phyloP scores from a whole-genome alignment of 352 stramenopile genomes.

The Pilasporangium apinafurcum region DNA sequence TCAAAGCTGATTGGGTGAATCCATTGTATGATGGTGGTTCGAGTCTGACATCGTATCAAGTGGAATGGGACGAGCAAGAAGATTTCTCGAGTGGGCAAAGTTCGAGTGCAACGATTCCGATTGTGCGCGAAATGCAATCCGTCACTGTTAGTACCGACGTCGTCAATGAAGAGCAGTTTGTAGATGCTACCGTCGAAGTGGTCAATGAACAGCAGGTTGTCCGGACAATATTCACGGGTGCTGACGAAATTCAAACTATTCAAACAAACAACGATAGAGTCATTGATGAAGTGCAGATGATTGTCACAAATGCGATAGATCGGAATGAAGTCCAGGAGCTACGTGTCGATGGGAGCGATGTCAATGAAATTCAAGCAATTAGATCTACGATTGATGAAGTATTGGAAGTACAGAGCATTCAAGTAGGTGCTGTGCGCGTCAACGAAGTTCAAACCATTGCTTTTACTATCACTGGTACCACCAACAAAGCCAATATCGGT shows the following conservation, averaged over 20 bases:
- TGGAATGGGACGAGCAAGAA: conserved; percentile 81
- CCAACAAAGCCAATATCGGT: conserved; percentile 42
- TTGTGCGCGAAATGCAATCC: conserved; percentile 90
- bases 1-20: conserved; percentile 83
- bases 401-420: conserved; percentile 85
- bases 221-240: conserved; percentile 76
- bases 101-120: conserved; percentile 59
- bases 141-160: conserved; percentile 76
- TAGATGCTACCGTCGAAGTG: conserved; percentile 91
- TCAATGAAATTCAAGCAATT: conserved; percentile 91
- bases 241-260: conserved; percentile 88
- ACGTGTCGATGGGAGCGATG: conserved; percentile 68
- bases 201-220: conserved; percentile 96
- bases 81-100: conserved; percentile 72
- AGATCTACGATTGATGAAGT: conserved; percentile 64
- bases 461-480: conserved; percentile 63
- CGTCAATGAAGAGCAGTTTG: conserved; percentile 91
- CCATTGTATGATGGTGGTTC: conserved; percentile 89
- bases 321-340: conserved; percentile 90
- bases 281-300: conserved; percentile 88
- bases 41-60: conserved; percentile 62
- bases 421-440: conserved; percentile 57
- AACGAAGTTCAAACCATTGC: conserved; percentile 85
- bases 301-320: conserved; percentile 90
- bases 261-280: conserved; percentile 58